phyloP scores from a whole-genome alignment of 2,329 filamentous ascomycete genomes.

The Claviceps arundinis region DNA sequence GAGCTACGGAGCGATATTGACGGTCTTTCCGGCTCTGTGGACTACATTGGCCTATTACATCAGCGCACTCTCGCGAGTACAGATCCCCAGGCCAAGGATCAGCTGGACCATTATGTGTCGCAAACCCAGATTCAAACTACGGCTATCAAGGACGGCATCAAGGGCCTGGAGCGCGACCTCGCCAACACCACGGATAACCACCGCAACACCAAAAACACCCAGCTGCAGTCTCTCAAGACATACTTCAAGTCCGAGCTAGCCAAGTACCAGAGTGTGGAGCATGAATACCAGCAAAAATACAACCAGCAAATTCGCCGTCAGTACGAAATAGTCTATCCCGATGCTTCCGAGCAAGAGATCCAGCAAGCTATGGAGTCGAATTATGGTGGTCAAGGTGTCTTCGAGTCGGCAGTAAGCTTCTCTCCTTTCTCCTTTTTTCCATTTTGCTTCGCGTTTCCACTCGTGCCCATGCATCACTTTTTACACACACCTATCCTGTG shows the following conservation, averaged over 20 bases:
- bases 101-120: constrained; percentile 54
- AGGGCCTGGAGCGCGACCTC: constrained; percentile 58
- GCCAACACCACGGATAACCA: constrained; percentile 45
- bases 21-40: constrained; percentile 51
- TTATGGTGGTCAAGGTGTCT: constrained; percentile 68
- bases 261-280: constrained; percentile 59
- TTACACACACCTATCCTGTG: too few species aligned
- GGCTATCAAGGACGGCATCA: constrained; percentile 68
- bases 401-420: constrained; percentile 60
- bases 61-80: constrained; percentile 57
- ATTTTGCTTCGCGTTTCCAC: background rate
- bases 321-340: constrained; percentile 69
- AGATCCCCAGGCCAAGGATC: constrained; percentile 39
- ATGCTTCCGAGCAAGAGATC: constrained; percentile 63
- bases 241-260: constrained; percentile 60
- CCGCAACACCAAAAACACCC: constrained; percentile 54
- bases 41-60: constrained; percentile 55
- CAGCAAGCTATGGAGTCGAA: constrained; percentile 54
- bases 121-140: constrained; percentile 61
- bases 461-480: background rate
- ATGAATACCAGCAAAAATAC: constrained; percentile 56
- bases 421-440: background rate
- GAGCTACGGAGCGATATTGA: constrained; percentile 55
- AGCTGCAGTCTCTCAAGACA: constrained; percentile 55
- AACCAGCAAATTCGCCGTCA: constrained; percentile 68